A percentile compares a stretch with the other conserved stretches of the same genome.
Conservation (phyloP, 192 early-diverging fungal genomes). For the Coemansia brasiliensis region DNA sequence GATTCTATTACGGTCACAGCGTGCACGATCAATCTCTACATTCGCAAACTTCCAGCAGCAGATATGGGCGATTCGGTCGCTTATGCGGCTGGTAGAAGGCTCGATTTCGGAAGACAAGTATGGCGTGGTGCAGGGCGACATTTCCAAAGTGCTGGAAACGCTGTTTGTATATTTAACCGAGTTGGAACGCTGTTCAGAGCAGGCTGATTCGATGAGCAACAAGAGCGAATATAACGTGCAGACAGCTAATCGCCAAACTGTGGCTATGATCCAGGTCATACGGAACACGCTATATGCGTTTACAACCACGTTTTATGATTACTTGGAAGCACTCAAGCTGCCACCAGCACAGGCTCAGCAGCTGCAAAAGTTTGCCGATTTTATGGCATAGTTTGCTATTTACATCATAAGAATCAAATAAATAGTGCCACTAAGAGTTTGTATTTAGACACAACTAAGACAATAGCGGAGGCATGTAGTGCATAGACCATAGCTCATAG, state of each 20-base stretch:
- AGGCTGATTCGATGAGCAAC: constrained; percentile 5
- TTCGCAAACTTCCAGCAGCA: constrained; percentile 54
- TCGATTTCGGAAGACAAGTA: constrained; percentile 47
- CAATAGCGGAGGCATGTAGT: too few species aligned
- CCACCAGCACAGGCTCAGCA: constrained; percentile 26
- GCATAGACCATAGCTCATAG: too few species aligned
- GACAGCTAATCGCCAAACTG: constrained; percentile 33
- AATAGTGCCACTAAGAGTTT: too few species aligned
- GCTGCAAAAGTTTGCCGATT: constrained; percentile 51
- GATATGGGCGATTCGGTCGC: constrained; percentile 47
- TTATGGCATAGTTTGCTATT: constrained; percentile 28
- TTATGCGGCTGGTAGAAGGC: constrained; percentile 43
- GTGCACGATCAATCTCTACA: constrained; percentile 22
- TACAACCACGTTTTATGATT: constrained; percentile 40
- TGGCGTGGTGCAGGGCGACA: constrained; percentile 50
- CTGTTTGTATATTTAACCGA: constrained; percentile 39
- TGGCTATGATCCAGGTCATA: constrained; percentile 48
- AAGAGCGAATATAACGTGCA: constrained; percentile 23
- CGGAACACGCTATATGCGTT: constrained; percentile 44
- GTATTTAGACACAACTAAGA: too few species aligned
- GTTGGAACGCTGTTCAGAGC: constrained; percentile 28
- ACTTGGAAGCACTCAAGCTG: constrained; percentile 48
- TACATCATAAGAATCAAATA: too few species aligned
- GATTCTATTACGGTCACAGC: constrained; percentile 29
- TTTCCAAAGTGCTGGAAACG: constrained; percentile 23